Percentiles rank a stretch among this genome's conserved stretches.
Evolutionary conservation across 257 asterid species (phyloP).

Genomic region (Catharanthus roseus): DNA sequence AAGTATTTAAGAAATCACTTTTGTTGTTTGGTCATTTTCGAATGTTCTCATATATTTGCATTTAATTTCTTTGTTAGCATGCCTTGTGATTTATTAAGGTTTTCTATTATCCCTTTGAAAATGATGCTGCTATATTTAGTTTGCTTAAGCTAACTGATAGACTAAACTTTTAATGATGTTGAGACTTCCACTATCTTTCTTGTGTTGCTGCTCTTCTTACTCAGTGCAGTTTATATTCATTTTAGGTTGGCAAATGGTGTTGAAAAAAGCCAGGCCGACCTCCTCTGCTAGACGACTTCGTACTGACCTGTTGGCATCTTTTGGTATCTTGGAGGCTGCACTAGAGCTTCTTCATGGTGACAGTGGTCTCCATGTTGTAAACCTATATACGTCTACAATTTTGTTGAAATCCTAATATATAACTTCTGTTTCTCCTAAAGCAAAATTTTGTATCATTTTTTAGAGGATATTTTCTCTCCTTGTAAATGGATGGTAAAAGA

Average conservation of each 20-base stretch:
- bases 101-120: neutral
- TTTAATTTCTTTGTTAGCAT: neutral
- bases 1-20: neutral
- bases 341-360: neutral
- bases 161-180: neutral
- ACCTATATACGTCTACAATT: conserved; percentile 8
- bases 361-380: neutral
- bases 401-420: conserved; percentile 2
- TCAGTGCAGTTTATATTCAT: conserved; percentile 1
- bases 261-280: neutral
- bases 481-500: conserved; percentile 5
- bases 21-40: neutral
- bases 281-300: neutral
- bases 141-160: neutral
- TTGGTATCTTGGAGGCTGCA: neutral
- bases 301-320: neutral
- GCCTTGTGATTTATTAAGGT: neutral
- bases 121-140: neutral
- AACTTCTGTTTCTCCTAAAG: conserved; percentile 3
- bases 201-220: neutral
- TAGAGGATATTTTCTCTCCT: neutral
- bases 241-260: neutral
- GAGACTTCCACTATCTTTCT: neutral
- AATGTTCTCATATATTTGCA: too few species aligned
- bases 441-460: neutral